Conservation (phyloP, 305 asterid species). For the Galium porrigens region DNA sequence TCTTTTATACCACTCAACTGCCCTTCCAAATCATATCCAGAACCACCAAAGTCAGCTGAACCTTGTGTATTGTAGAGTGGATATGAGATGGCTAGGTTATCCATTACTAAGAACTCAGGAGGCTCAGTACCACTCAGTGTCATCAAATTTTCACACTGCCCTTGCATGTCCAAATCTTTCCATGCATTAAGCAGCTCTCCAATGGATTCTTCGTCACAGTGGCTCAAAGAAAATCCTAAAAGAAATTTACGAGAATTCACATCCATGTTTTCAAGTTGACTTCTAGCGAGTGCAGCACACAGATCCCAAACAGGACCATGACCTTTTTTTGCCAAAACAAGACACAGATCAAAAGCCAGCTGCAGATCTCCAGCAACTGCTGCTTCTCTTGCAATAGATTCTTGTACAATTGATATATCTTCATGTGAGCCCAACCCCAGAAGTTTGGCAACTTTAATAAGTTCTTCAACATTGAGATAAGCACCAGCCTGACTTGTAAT, state of each 20-base stretch:
- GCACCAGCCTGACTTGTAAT: constrained; percentile 76
- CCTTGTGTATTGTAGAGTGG: constrained; percentile 19
- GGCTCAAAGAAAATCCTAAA: constrained; percentile 88
- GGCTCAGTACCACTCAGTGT: constrained; percentile 59
- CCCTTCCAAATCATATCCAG: constrained; percentile 31
- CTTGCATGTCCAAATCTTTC: constrained; percentile 88
- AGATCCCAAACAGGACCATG: constrained; percentile 92
- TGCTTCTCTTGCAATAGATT: constrained; percentile 98
- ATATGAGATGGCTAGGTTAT: constrained; percentile 25
- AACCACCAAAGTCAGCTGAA: constrained; percentile 18
- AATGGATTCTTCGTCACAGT: constrained; percentile 91
- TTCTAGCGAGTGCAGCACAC: constrained; percentile 94
- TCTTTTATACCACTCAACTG: constrained; percentile 35
- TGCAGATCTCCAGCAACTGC: constrained; percentile 91
- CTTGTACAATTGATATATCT: constrained; percentile 82
- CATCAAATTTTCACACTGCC: constrained; percentile 59
- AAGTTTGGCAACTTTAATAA: constrained; percentile 83
- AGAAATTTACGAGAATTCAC: constrained; percentile 70
- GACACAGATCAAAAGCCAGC: constrained; percentile 89
- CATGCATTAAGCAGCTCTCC: constrained; percentile 81
- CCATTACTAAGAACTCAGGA: constrained; percentile 30
- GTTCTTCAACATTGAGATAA: constrained; percentile 79
- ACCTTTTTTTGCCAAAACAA: constrained; percentile 79
- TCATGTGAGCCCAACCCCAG: constrained; percentile 80
- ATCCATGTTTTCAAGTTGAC: constrained; percentile 81